A percentile compares a stretch with the other conserved stretches of the same genome.
These are phyloP conservation scores for Phytophthora fragariae DNA, from an alignment of 352 stramenopile genomes.

Conservation along the genomic window DNA sequence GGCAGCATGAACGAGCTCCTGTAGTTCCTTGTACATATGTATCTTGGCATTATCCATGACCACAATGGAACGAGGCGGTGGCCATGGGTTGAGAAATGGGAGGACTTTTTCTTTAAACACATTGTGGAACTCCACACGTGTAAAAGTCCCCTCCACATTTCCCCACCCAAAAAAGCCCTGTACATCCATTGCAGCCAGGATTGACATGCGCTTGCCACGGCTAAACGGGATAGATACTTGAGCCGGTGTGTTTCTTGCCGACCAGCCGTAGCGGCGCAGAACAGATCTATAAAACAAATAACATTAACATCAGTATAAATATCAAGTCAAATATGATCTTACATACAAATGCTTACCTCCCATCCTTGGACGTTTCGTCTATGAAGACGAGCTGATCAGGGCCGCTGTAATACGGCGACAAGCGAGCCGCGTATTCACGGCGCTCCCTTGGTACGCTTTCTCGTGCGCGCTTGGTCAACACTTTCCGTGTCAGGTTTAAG, in stretches of 20 bases:
- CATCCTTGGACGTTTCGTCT: slow-evolving; percentile 22
- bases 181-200: slow-evolving; percentile 27
- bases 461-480: slow-evolving; percentile 12
- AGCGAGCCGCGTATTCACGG: slow-evolving; percentile 5
- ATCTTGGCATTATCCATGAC: slow-evolving; percentile 66
- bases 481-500: slow-evolving; percentile 12
- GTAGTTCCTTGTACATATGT: slow-evolving; percentile 93
- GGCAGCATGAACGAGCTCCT: slow-evolving; percentile 94
- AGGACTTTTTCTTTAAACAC: slow-evolving; percentile 68
- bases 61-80: slow-evolving; percentile 75
- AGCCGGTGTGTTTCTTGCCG: background rate
- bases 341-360: slow-evolving; percentile 5
- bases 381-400: slow-evolving; percentile 30
- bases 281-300: background rate
- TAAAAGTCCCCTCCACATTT: slow-evolving; percentile 37
- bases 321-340: background rate
- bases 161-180: slow-evolving; percentile 21
- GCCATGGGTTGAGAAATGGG: slow-evolving; percentile 92
- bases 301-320: background rate
- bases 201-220: slow-evolving; percentile 13
- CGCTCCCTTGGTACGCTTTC: slow-evolving; percentile 17
- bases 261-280: slow-evolving; percentile 4
- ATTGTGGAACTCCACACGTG: slow-evolving; percentile 86
- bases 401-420: slow-evolving; percentile 28
- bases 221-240: slow-evolving; percentile 1